These are phyloP conservation scores for Sarocladium brachiariae DNA, from an alignment of 2,329 filamentous ascomycete genomes.

Conservation along the genomic window DNA sequence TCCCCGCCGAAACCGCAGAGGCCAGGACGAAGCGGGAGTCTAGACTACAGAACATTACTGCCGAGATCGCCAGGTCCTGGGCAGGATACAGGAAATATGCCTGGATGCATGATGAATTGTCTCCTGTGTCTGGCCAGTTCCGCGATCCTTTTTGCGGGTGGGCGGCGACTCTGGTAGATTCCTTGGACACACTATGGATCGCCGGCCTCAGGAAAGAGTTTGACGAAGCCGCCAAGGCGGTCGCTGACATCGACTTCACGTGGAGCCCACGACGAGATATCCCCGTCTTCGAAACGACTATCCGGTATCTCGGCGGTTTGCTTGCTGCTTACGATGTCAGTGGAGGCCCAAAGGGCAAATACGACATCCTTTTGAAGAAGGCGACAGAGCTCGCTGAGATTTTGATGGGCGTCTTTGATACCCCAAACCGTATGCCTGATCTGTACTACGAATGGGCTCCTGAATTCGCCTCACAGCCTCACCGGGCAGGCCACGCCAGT, in stretches of 20 bases:
- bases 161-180: conserved; percentile 81
- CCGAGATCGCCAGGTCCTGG: conserved; percentile 75
- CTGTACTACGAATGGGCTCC: conserved; percentile 75
- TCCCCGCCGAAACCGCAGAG: conserved; percentile 56
- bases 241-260: conserved; percentile 76
- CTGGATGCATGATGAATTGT: conserved; percentile 81
- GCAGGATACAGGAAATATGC: conserved; percentile 71
- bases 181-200: conserved; percentile 79
- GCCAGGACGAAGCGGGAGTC: conserved; percentile 56
- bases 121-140: conserved; percentile 59
- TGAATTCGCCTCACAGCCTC: conserved; percentile 53
- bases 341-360: conserved; percentile 46
- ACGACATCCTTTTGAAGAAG: conserved; percentile 67
- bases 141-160: conserved; percentile 86
- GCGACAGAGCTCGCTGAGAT: conserved; percentile 74
- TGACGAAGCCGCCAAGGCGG: conserved; percentile 63
- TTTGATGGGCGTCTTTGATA: conserved; percentile 79
- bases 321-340: conserved; percentile 83
- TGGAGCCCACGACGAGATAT: conserved; percentile 60
- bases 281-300: conserved; percentile 88
- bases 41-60: conserved; percentile 61
- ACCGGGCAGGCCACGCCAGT: conserved; percentile 52
- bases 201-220: conserved; percentile 76
- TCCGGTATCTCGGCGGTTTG: conserved; percentile 83
- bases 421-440: conserved; percentile 86